Evolutionary conservation across 2,329 filamentous ascomycete genomes (phyloP), one percentile per base, ranked within the genome.

Genomic region (Penicillium glabrum): DNA sequence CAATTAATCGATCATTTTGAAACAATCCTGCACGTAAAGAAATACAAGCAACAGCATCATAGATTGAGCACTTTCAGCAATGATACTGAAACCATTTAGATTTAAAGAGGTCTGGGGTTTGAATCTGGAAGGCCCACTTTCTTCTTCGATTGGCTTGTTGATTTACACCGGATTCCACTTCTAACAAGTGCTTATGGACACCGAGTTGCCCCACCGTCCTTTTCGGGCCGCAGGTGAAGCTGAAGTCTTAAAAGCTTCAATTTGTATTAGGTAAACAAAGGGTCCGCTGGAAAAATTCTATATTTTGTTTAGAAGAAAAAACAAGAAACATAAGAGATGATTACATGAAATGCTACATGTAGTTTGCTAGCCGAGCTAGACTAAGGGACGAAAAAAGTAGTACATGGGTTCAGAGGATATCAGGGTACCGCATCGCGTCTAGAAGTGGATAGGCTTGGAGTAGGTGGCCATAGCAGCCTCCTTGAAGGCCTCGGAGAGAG

Each of bases 401-500:
- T 63, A 68, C 60, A 64, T 55, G 56, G 56, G 57, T 56, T 50
- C 51, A 56, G 53, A 63, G 61, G 60, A 61, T 66, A 67, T 67
- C 61, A 53, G 37, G 57, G 56, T 44, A 37, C 33, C 31, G 57
- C 53, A 13, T 54, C 49, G 60, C 56, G 60, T 65, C 67, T 90
- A 99, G 79, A 89, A 96, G 82, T 99, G 95, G 76, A 99, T 96
- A 65, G 95, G 89, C 83, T 96, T 95, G 71, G 88, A 86, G 81
- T 96, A 92, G 50, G 93, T 97, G 61, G 91, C 90, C 95, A 99
- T 98, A 67, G 95, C 95, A 71, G 95, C 95, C 86, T 99, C 95
- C 85, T 99, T 99, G 86, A 99, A 98, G 45, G 95, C 95, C 82
- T 99, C 95, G 24, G 93, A 88, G 59, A 99, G 84, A 51, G 93